Evolutionary conservation across 2,329 filamentous ascomycete genomes (phyloP).

Genomic region (Pyrenophora seminiperda): DNA sequence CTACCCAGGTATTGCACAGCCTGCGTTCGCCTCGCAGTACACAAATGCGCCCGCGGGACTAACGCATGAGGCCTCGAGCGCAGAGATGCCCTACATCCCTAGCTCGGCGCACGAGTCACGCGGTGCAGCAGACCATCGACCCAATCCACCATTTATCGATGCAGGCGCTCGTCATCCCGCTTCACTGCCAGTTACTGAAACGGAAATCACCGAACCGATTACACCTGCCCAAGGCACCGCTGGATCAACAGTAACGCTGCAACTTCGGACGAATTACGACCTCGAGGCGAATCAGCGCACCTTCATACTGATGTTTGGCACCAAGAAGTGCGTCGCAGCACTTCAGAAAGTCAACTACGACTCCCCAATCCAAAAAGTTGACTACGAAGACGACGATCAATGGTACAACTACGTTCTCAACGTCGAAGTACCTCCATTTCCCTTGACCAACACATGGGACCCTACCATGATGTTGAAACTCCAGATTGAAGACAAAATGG

Average conservation of each 20-base stretch:
- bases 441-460: conserved; percentile 61
- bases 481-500: conserved; percentile 63
- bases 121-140: conserved; percentile 47
- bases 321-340: conserved; percentile 71
- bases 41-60: conserved; percentile 55
- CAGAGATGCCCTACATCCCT: conserved; percentile 53
- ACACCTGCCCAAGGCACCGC: conserved; percentile 69
- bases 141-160: conserved; percentile 61
- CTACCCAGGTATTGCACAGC: conserved; percentile 56
- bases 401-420: conserved; percentile 73
- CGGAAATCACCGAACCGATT: conserved; percentile 67
- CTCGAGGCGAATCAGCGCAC: conserved; percentile 62
- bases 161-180: conserved; percentile 61
- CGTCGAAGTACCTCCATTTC: conserved; percentile 71
- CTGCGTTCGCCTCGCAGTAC: conserved; percentile 57
- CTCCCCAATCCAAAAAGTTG: conserved; percentile 63
- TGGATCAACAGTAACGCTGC: conserved; percentile 73
- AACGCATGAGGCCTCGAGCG: conserved; percentile 55
- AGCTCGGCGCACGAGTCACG: conserved; percentile 57
- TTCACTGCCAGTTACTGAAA: conserved; percentile 52
- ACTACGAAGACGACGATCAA: conserved; percentile 63
- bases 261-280: conserved; percentile 77
- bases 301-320: conserved; percentile 77
- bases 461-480: conserved; percentile 64
- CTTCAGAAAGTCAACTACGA: conserved; percentile 65